Base-by-base conservation (phyloP, 345 rosid species). In the Ceriops zippeliana region DNA sequence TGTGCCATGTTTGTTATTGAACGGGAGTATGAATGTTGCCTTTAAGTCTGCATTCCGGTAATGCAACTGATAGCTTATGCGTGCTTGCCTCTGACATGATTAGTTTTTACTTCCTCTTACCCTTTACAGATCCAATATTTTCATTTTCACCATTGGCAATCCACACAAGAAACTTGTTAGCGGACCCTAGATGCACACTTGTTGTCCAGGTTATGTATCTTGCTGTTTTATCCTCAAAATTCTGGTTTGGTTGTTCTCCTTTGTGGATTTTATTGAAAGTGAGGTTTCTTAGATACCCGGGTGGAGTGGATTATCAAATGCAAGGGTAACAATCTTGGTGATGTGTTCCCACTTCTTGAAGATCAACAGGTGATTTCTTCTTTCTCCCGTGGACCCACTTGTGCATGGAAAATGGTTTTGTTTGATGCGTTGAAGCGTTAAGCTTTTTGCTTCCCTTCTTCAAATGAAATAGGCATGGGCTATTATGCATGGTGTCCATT, bases 271-370 rank as follows among this genome's bases (percentile, higher is more conserved):
- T 74, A 71, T 21, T 80, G 75, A 80, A 70, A 8, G 70, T 75
- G 63, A 62, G 62, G 31, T 63, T 76, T 69, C 5, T 61, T 60
- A 95, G 99, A 87, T 95, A 78, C 99, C 98, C 24, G 98, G 98
- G 69, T 91, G 98, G 99, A 95, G 93, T 77, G 83, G 98, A 86
- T 90, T 95, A 80, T 95, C 98, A 31, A 95, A 91, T 82, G 99
- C 99, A 63, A 86, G 99, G 70, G 99, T 87, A 61, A 90, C 99
- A 42, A 84, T 95, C 20, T 91, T 74, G 99, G 99, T 0, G 98
- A 95, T 76, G 87, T 95, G 34, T 81, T 83, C 79, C 99, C 98
- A 15, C 92, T 95, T 74, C 90, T 90, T 38, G 92, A 89, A 75
- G 65, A 85, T 62, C 86, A 91, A 67, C 99, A 95, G 92, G 99